Evolutionary conservation across 2,329 filamentous ascomycete species (phyloP), one percentile per base, ranked within the genome.

Genomic region (Colletotrichum cereale): DNA sequence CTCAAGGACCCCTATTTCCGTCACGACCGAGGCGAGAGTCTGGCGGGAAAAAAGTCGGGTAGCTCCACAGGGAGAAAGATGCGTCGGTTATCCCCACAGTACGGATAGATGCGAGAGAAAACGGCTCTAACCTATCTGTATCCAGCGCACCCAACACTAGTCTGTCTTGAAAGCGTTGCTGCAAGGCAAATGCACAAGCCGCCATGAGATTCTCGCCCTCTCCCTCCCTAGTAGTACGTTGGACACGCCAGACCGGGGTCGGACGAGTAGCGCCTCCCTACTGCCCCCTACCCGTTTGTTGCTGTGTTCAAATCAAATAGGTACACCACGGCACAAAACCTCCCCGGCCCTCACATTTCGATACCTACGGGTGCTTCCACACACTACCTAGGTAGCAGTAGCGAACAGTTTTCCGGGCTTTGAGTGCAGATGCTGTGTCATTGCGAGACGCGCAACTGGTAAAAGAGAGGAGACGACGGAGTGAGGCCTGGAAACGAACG

Each of bases 61-160:
- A 47, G 29, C 65, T 71, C 65, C 68, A 68, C 65, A 62, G 57
- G 58, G 44, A 67, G 64, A 50, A 68, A 68, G n/a, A 71, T 71
- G 52, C 64, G 65, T 71, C 68, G 68, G 68, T 63, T 71, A 62
- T 68, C 58, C 53, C 68, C 58, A 71, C 68, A 71, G n/a, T 36
- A n/a, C n/a, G n/a, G n/a, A n/a, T n/a, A 47, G 47, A 55, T 52
- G 68, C 38, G 38, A 71, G 58, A 71, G 65, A 63, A 63, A 63
- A 71, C 65, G 65, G 68, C 63, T 63, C 53, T 31, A 48, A 60
- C 26, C 62, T 44, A 66, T 42, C 5, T 3, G 8, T 44, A n/a
- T 29, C 60, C 34, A 38, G 14, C 44, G 14, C 44, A 52, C 34
- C 40, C 10, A 38, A 48, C 56, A 36, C 64, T 71, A 68, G 48